phyloP scores from a whole-genome alignment of 257 asterid species.

The Thymus quinquecostatus region DNA sequence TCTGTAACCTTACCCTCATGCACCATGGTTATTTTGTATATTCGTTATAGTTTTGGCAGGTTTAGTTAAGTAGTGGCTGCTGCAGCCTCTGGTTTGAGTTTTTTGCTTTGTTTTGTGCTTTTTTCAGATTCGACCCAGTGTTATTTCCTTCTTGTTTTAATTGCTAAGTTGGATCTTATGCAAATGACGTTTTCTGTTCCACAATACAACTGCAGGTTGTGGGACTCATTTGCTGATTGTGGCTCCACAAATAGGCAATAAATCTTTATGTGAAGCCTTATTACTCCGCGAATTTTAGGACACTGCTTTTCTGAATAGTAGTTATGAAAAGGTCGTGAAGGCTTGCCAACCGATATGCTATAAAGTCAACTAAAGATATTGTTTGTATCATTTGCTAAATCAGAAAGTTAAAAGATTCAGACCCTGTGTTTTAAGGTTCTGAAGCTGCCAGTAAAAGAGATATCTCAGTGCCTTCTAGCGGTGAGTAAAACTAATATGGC shows the following conservation, averaged over 20 bases:
- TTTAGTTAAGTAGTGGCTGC: background rate
- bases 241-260: slow-evolving; percentile 56
- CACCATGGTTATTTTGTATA: background rate
- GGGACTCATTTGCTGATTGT: slow-evolving; percentile 65
- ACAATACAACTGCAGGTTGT: slow-evolving; percentile 74
- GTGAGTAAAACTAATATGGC: slow-evolving; percentile 54
- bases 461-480: slow-evolving; percentile 45
- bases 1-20: background rate
- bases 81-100: background rate
- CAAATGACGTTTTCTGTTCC: slow-evolving; percentile 60
- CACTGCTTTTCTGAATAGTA: slow-evolving; percentile 45
- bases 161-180: slow-evolving; percentile 32
- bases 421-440: slow-evolving; percentile 43
- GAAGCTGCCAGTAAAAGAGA: slow-evolving; percentile 53
- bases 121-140: background rate
- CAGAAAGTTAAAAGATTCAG: slow-evolving; percentile 47
- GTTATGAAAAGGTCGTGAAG: slow-evolving; percentile 50
- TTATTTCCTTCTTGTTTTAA: slow-evolving; percentile 23
- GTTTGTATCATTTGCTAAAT: slow-evolving; percentile 51
- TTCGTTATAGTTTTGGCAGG: background rate
- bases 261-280: slow-evolving; percentile 56
- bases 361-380: slow-evolving; percentile 63
- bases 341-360: slow-evolving; percentile 57
- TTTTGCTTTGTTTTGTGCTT: background rate
- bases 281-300: slow-evolving; percentile 41